phyloP scores from a whole-genome alignment of 306 rosid genomes.

The Trifolium pratense region DNA sequence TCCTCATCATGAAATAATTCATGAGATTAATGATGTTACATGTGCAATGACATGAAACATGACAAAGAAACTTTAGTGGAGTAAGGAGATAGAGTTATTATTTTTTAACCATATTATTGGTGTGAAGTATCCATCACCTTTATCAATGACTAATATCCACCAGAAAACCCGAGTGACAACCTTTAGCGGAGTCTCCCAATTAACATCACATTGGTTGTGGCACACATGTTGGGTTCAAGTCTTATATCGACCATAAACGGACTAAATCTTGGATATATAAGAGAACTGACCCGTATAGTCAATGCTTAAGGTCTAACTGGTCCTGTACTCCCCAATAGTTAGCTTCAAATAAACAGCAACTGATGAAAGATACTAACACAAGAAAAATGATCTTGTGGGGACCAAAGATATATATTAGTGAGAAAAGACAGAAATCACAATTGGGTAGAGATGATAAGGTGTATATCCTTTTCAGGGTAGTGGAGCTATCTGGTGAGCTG shows the following conservation, averaged over 20 bases:
- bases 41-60: constrained; percentile 2
- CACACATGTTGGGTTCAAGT: not conserved
- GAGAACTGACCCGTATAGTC: not conserved
- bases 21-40: not conserved
- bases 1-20: no score
- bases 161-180: not conserved
- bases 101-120: not conserved
- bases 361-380: not conserved
- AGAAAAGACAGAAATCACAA: not conserved
- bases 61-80: no score
- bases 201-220: not conserved
- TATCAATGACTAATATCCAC: no score
- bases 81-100: not conserved
- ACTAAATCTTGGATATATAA: not conserved
- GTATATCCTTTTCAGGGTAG: not conserved
- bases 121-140: not conserved
- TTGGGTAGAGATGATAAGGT: not conserved
- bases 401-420: no score
- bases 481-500: not conserved
- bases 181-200: not conserved
- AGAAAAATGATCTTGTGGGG: not conserved
- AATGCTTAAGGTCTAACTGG: no score
- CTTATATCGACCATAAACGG: not conserved
- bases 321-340: not conserved
- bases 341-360: not conserved